These are phyloP conservation scores for Nadsonia starkeyi-henricii DNA, from an alignment of 1,139 yeast species.

Conservation along the genomic window DNA sequence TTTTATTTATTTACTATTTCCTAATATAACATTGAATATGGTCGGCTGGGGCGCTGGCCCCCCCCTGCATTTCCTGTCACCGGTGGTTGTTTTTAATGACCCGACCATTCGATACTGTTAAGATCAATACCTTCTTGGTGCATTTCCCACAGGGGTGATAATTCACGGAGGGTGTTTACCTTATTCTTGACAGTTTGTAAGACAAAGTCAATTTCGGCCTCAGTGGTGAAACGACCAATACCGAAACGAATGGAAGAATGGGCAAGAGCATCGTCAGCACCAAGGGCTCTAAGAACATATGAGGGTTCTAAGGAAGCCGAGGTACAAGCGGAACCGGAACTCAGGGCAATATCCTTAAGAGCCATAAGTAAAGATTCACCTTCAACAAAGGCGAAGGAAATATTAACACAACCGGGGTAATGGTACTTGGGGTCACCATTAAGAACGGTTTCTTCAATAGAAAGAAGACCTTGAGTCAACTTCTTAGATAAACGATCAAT, in stretches of 20 bases:
- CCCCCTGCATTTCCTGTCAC: too few species aligned
- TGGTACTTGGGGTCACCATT: conserved; percentile 68
- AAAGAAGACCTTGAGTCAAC: conserved; percentile 55
- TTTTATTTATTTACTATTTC: too few species aligned
- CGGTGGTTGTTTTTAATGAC: conserved; percentile 48
- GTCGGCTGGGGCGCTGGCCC: too few species aligned
- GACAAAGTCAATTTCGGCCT: conserved; percentile 88
- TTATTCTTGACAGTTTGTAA: conserved; percentile 76
- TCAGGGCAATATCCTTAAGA: conserved; percentile 84
- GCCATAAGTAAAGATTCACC: conserved; percentile 98
- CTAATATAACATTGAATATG: too few species aligned
- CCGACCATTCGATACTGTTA: conserved; percentile 92
- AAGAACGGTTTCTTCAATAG: conserved; percentile 76
- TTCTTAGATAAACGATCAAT: conserved; percentile 57
- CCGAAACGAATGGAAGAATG: conserved; percentile 96
- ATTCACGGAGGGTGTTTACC: conserved; percentile 80
- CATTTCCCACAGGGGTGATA: conserved; percentile 98
- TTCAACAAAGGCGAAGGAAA: conserved; percentile 93
- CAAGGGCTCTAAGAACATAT: conserved; percentile 88
- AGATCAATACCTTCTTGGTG: conserved; percentile 96
- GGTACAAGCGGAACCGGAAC: conserved; percentile 98
- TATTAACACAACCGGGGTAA: conserved; percentile 90
- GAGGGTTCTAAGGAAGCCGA: conserved; percentile 97
- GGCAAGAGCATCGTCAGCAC: conserved; percentile 96
- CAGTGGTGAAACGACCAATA: conserved; percentile 93